phyloP scores from a whole-genome alignment of 2,329 filamentous ascomycete genomes.

The Gliomastix tumulicola region DNA sequence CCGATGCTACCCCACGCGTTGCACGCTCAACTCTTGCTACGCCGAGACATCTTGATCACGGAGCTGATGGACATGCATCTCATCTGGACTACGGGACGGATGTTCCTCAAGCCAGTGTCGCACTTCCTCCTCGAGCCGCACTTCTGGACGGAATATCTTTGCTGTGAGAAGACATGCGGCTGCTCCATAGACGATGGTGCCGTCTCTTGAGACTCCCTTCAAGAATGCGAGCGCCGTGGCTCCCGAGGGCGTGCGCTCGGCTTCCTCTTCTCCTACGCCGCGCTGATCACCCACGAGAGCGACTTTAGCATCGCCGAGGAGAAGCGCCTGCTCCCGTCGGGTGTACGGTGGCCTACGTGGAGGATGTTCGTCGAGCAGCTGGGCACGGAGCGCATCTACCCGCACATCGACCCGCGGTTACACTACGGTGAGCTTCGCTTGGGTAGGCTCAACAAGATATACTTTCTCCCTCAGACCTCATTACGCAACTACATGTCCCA shows the following conservation, averaged over 20 bases:
- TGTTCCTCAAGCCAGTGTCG: constrained; percentile 17
- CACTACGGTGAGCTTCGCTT: constrained; percentile 29
- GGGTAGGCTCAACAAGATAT: constrained; percentile 28
- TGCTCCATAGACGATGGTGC: background rate
- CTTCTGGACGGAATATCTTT: constrained; percentile 7
- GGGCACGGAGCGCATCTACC: constrained; percentile 16
- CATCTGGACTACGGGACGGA: constrained; percentile 11
- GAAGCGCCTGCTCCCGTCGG: constrained; percentile 10
- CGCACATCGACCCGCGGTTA: constrained; percentile 23
- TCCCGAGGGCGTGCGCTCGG: constrained; percentile 9
- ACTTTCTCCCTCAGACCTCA: constrained; percentile 18
- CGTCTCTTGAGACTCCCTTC: background rate
- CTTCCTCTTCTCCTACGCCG: constrained; percentile 25
- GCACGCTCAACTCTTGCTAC: constrained; percentile 11
- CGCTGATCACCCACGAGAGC: constrained; percentile 22
- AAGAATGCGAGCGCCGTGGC: background rate
- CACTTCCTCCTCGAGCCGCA: constrained; percentile 14
- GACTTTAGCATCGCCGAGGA: constrained; percentile 24
- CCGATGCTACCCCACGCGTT: constrained; percentile 14
- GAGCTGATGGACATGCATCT: constrained; percentile 15
- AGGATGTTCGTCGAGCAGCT: constrained; percentile 23
- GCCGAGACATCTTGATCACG: constrained; percentile 12
- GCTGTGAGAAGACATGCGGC: background rate
- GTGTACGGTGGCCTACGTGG: constrained; percentile 22
- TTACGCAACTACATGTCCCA: constrained; percentile 13